Evolutionary conservation across 176 grass and related monocot species (phyloP).

Genomic region (Metroxylon sagu): DNA sequence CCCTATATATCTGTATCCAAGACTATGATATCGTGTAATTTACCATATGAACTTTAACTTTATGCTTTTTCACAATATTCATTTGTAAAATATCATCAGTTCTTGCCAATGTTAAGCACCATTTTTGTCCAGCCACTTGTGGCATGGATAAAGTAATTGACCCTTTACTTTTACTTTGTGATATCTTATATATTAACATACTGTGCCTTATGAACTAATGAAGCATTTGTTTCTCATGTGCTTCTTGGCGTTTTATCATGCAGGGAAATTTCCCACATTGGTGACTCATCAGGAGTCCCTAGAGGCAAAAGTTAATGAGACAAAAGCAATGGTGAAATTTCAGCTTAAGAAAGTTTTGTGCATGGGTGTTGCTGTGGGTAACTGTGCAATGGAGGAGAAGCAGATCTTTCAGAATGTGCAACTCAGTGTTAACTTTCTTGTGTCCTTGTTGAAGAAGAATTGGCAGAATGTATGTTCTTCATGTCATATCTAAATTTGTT

Average conservation of each 20-base stretch:
- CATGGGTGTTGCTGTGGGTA: constrained; percentile 91
- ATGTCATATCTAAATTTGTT: background rate
- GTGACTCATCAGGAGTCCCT: constrained; percentile 73
- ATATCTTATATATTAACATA: too few species aligned
- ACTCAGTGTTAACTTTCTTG: constrained; percentile 82
- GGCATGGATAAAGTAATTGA: too few species aligned
- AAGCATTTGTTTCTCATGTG: background rate
- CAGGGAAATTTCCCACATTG: constrained; percentile 77
- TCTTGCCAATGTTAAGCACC: too few species aligned
- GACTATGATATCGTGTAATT: too few species aligned
- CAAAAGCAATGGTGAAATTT: constrained; percentile 78
- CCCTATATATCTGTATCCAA: too few species aligned
- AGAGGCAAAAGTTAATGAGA: constrained; percentile 79
- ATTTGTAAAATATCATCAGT: too few species aligned
- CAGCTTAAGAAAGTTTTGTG: constrained; percentile 86
- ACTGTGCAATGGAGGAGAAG: constrained; percentile 77
- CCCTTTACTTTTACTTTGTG: too few species aligned
- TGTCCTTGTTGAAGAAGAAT: constrained; percentile 79
- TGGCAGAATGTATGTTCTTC: constrained; percentile 59
- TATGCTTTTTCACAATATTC: too few species aligned
- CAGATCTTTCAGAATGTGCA: constrained; percentile 75
- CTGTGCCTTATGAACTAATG: too few species aligned
- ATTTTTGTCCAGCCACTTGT: too few species aligned
- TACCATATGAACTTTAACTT: too few species aligned
- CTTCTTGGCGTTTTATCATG: background rate